Evolutionary conservation across 352 stramenopile species (phyloP).

Genomic region (Phytophthora podocarpi): DNA sequence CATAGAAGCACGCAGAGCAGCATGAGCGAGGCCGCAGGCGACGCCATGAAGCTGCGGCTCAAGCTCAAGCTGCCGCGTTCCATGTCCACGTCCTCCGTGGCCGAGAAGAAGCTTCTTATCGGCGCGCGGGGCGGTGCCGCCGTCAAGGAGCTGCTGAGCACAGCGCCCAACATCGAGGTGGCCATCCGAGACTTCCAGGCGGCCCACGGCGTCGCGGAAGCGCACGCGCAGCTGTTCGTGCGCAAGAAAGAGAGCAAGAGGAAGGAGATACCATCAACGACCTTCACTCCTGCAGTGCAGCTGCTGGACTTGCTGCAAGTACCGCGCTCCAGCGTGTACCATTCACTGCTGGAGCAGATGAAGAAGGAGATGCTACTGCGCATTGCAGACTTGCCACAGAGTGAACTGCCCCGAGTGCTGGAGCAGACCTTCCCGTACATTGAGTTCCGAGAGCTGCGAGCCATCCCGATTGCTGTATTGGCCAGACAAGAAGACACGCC

Average conservation of each 20-base stretch:
- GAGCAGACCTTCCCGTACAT: constrained; percentile 89
- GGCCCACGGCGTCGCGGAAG: constrained; percentile 59
- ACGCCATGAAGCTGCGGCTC: constrained; percentile 45
- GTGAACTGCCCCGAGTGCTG: constrained; percentile 70
- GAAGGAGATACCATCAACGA: constrained; percentile 32
- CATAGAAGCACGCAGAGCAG: constrained; percentile 7
- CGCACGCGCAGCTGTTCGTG: constrained; percentile 45
- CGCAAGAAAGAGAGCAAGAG: constrained; percentile 30
- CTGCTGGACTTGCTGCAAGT: constrained; percentile 83
- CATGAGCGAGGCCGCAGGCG: constrained; percentile 49
- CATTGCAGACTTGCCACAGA: constrained; percentile 70
- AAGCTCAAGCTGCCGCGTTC: constrained; percentile 67
- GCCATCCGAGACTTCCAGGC: constrained; percentile 84
- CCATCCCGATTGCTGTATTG: constrained; percentile 85
- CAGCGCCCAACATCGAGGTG: constrained; percentile 81
- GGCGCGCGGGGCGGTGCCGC: constrained; percentile 72
- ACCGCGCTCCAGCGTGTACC: constrained; percentile 64
- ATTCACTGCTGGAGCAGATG: constrained; percentile 72
- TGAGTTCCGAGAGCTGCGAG: constrained; percentile 85
- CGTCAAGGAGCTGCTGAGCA: constrained; percentile 85
- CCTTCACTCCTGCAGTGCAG: constrained; percentile 63
- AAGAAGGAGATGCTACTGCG: constrained; percentile 76
- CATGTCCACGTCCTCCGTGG: constrained; percentile 25
- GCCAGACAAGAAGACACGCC: constrained; percentile 82
- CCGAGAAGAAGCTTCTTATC: constrained; percentile 62